phyloP scores from a whole-genome alignment of 345 rosid genomes.

The Bruguiera parviflora region DNA sequence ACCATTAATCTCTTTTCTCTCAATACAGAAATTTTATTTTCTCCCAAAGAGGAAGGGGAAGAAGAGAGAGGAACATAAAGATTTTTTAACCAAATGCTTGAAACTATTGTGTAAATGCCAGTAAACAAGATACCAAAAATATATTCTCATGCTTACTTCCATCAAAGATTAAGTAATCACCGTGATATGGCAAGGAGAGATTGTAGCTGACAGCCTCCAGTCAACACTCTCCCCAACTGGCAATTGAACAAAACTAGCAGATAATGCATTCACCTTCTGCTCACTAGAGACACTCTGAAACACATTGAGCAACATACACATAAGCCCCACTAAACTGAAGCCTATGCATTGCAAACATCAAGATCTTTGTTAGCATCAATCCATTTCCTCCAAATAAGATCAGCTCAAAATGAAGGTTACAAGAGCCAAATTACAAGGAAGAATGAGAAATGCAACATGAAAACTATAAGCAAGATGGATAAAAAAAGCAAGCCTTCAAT shows the following conservation, averaged over 20 bases:
- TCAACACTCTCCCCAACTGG: constrained; percentile 91
- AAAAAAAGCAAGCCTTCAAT: not conserved
- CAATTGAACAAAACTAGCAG: constrained; percentile 76
- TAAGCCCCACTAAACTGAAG: not conserved
- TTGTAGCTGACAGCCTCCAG: constrained; percentile 90
- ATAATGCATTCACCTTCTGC: constrained; percentile 84
- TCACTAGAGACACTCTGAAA: constrained; percentile 90
- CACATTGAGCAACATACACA: constrained; percentile 18
- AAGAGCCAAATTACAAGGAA: not conserved
- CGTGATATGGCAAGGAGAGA: constrained; percentile 97
- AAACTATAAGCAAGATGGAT: not conserved
- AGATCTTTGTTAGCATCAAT: not conserved
- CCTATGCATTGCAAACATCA: not conserved
- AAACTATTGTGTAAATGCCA: too few relatives aligned
- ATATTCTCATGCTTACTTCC: constrained; percentile 4
- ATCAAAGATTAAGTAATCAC: constrained; percentile 44
- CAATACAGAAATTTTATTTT: too few relatives aligned
- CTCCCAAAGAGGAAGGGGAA: too few relatives aligned
- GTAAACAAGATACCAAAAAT: not conserved
- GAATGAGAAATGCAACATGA: not conserved
- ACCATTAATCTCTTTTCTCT: too few relatives aligned
- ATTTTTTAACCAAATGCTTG: too few relatives aligned
- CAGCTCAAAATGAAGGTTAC: not conserved
- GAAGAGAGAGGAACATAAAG: too few relatives aligned
- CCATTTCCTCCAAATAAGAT: not conserved